Percentiles rank a stretch among this genome's conserved stretches.
Conservation (phyloP, 2,329 filamentous ascomycete genomes). For the Sporothrix brunneoviolacea region DNA sequence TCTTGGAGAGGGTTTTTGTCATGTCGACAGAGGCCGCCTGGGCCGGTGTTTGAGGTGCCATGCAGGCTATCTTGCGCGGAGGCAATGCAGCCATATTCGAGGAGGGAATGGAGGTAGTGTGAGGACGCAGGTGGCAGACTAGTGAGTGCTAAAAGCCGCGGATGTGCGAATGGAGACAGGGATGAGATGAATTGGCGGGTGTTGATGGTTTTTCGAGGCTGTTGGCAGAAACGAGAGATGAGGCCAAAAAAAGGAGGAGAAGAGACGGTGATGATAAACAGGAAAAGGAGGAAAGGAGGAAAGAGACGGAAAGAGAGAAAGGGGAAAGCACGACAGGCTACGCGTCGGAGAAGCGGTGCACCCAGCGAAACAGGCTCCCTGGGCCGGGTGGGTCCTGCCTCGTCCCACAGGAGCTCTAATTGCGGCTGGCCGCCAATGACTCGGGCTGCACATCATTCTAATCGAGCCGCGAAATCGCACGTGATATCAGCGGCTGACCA, state of each 20-base stretch:
- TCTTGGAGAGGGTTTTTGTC: slow-evolving; percentile 5
- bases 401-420: slow-evolving; percentile 1
- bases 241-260: not conserved
- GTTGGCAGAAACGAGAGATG: not conserved
- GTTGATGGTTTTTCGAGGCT: not conserved
- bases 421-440: no score
- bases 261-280: not conserved
- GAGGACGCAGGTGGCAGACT: not conserved
- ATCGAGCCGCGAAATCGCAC: not conserved
- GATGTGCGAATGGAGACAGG: not conserved
- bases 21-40: not conserved
- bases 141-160: not conserved
- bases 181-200: not conserved
- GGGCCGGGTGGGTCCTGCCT: slow-evolving; percentile 1
- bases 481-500: no score
- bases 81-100: slow-evolving; percentile 12
- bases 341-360: slow-evolving; percentile 9
- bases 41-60: slow-evolving; percentile 1
- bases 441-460: no score
- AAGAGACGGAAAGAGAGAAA: not conserved
- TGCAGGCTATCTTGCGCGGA: slow-evolving; percentile 3
- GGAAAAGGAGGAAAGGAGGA: not conserved
- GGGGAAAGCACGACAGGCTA: not conserved
- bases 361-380: slow-evolving; percentile 12
- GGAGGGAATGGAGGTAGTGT: not conserved